Conservation (phyloP, 2,329 filamentous ascomycete genomes). For the Cordyceps cateniannulata region DNA sequence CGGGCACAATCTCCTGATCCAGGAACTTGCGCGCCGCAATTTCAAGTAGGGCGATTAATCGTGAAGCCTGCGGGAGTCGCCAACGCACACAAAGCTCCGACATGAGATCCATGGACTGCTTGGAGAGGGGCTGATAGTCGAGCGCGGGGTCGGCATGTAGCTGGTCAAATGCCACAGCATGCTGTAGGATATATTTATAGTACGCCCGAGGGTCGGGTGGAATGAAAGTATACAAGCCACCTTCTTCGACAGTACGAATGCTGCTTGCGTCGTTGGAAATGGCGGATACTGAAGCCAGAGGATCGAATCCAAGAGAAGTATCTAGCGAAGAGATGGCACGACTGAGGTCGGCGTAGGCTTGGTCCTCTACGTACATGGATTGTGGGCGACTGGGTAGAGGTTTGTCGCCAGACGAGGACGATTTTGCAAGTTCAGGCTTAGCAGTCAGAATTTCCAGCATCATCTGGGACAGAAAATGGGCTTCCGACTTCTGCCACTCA, state of each 20-base stretch:
- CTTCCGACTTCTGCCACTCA: slow-evolving; percentile 85
- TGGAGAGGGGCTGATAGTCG: slow-evolving; percentile 56
- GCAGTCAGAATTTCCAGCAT: slow-evolving; percentile 85
- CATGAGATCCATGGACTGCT: slow-evolving; percentile 73
- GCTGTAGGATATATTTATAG: slow-evolving; percentile 75
- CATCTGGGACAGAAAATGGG: slow-evolving; percentile 81
- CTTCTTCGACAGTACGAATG: slow-evolving; percentile 49
- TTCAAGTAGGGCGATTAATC: slow-evolving; percentile 76
- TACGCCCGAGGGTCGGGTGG: slow-evolving; percentile 75
- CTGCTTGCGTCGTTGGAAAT: slow-evolving; percentile 54
- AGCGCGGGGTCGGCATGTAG: slow-evolving; percentile 47
- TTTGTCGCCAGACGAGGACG: slow-evolving; percentile 56
- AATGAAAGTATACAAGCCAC: slow-evolving; percentile 78
- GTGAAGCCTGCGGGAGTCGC: slow-evolving; percentile 79
- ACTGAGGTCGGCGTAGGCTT: slow-evolving; percentile 46
- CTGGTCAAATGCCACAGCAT: slow-evolving; percentile 63
- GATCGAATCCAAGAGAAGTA: slow-evolving; percentile 47
- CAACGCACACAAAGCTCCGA: slow-evolving; percentile 81
- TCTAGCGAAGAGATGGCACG: slow-evolving; percentile 44
- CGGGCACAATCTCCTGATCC: slow-evolving; percentile 72
- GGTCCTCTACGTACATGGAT: slow-evolving; percentile 41
- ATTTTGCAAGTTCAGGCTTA: slow-evolving; percentile 78
- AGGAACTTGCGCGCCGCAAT: slow-evolving; percentile 79
- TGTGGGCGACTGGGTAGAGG: slow-evolving; percentile 45
- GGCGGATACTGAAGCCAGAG: slow-evolving; percentile 59